Conservation (phyloP, 306 rosid genomes). For the Acacia confusa region DNA sequence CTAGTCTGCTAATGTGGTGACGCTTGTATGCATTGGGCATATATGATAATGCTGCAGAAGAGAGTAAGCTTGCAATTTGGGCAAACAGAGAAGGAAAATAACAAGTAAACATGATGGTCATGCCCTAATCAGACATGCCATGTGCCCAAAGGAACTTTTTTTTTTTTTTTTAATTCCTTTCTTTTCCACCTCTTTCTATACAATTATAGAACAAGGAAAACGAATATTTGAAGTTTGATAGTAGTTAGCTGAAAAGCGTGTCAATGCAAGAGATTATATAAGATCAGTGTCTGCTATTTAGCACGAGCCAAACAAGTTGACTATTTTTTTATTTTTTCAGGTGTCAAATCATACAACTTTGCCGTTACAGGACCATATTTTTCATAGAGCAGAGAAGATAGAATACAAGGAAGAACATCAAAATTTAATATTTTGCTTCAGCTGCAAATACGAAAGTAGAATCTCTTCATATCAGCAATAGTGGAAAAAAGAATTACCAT, state of each 20-base stretch:
- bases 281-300: not conserved
- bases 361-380: not conserved
- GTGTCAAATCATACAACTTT: not conserved
- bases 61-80: not conserved
- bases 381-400: not conserved
- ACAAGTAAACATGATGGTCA: slow-evolving; percentile 13
- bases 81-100: not conserved
- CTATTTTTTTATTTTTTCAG: not conserved
- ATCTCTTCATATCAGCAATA: not conserved
- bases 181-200: not conserved
- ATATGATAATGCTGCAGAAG: slow-evolving; percentile 3
- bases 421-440: slow-evolving; percentile 11
- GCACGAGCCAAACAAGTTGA: not conserved
- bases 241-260: not conserved
- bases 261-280: not conserved
- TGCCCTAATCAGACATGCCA: not conserved
- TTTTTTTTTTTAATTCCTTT: not conserved
- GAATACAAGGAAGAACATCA: not conserved
- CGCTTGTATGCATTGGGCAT: not conserved
- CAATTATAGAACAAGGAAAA: not conserved
- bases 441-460: not conserved
- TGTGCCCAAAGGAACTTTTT: not conserved
- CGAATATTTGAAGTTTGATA: not conserved
- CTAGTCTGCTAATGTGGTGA: not conserved
- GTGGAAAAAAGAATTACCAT: slow-evolving; percentile 52